Base-by-base conservation (phyloP, 306 rosid species). In the Castanopsis chinensis region DNA sequence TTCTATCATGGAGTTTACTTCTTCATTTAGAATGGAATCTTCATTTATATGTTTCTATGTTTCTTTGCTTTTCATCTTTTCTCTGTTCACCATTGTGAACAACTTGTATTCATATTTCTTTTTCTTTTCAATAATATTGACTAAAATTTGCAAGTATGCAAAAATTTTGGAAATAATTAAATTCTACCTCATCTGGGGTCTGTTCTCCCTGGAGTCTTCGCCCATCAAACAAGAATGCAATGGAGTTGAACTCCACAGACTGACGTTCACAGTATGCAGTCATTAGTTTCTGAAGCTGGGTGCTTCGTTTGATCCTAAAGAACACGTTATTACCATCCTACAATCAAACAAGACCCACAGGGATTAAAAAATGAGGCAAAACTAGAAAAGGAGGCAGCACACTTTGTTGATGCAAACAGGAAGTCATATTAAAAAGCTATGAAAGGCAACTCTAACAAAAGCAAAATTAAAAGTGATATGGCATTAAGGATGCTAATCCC, bases 141-240 rank as follows among this genome's bases (percentile, higher is more conserved):
- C 35, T 32, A 32, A 32, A 32, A 4, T 32, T 32, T 32, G 35
- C 35, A 32, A 32, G 6, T 32, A 32, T 32, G 35, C 35, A 32
- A 32, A 3, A 12, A 19, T 14, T 3, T n/a, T 23, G 3, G 18
- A 68, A 15, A 21, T 53, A 27, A 30, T 5, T 6, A 54, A 41
- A 65, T 33, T 76, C 60, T 79, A 91, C 93, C 85, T 91, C 90
- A 45, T 83, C 87, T 6, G 96, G 93, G 41, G 96, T 91, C 76
- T 91, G 90, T 71, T 91, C 92, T 2, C 81, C 80, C 5, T 82
- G 78, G 53, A 91, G 92, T 37, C 91, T 83, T 49, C 88, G 86
- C 33, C 96, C 96, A 53, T 91, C 93, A 74, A 89, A 91, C 77
- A 91, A 76, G 83, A 91, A 91, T n/a, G 91, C 93, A n/a, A 91